Base-by-base conservation (phyloP, 345 rosid species). In the Eucalyptus tenuipes region DNA sequence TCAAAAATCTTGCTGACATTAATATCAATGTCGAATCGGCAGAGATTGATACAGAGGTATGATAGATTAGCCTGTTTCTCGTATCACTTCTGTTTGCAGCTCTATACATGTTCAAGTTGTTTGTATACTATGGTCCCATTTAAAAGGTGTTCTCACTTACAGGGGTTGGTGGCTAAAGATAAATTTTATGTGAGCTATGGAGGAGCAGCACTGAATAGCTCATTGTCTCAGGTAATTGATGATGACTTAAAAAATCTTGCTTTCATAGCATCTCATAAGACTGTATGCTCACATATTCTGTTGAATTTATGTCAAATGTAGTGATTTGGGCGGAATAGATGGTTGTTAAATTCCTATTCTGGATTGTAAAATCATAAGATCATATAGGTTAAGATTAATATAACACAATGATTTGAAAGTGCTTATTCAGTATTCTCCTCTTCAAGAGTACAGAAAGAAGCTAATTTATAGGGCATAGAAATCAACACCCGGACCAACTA, bases 151-250 rank as follows among this genome's bases (percentile, higher is more conserved):
- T 89, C 33, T 87, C 40, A 11, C 66, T 87, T 45, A 49, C 87
- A 98, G 99, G 99, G 99, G 66, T 90, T 98, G 92, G 92, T 97
- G 82, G 99, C 99, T 12, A 97, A 95, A 91, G 99, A 97, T 93
- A 96, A 95, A 89, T 96, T 98, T 88, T 97, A 96, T 91, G 99
- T 98, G 86, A 97, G 99, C 96, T 98, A 98, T 92, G 86, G 96
- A 93, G 99, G 98, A 11, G 94, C 96, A 87, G 96, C 99, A 52
- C 90, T 96, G 16, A 94, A 95, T 89, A 91, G 92, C 47, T 94
- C 99, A 3, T 90, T 96, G 89, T 93, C 99, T 81, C 95, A 95
- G 97, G 99, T 97, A 91, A 89, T 61, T 40, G 47, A 13, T 75
- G 84, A 40, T 20, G 47, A 40, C 47, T 40, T 22, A 75, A 75